These are phyloP conservation scores for Smallanthus sonchifolius DNA, from an alignment of 129 eudicot species.

Conservation along the genomic window DNA sequence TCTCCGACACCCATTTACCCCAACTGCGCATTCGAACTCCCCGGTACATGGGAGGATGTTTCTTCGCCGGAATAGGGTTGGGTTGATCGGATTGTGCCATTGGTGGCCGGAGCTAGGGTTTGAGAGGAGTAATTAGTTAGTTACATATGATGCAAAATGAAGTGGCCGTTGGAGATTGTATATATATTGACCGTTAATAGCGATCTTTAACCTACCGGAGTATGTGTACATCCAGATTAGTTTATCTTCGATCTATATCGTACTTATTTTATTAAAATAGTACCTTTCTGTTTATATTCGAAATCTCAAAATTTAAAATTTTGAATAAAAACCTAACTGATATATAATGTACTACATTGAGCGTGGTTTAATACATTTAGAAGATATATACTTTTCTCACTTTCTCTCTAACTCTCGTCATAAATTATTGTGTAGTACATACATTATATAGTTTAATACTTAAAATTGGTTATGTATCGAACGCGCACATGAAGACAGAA, in stretches of 20 bases:
- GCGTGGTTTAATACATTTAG: too few relatives aligned
- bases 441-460: too few relatives aligned
- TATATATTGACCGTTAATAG: constrained; percentile 13
- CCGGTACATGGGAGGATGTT: constrained; percentile 44
- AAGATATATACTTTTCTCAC: too few relatives aligned
- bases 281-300: too few relatives aligned
- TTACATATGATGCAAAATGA: constrained; percentile 10
- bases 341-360: too few relatives aligned
- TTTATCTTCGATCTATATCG: neutral
- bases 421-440: too few relatives aligned
- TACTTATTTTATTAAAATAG: too few relatives aligned
- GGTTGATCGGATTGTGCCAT: constrained; percentile 23
- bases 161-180: constrained; percentile 16
- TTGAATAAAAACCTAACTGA: too few relatives aligned
- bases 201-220: constrained; percentile 15
- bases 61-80: constrained; percentile 18
- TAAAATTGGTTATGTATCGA: too few relatives aligned
- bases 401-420: too few relatives aligned
- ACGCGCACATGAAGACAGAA: too few relatives aligned
- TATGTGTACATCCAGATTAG: neutral
- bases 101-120: neutral
- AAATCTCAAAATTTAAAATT: too few relatives aligned
- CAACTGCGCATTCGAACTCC: constrained; percentile 88
- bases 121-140: neutral
- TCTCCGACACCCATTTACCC: constrained; percentile 98